phyloP scores from a whole-genome alignment of 176 grass and related monocot species.

The Rhynchospora tenuis region DNA sequence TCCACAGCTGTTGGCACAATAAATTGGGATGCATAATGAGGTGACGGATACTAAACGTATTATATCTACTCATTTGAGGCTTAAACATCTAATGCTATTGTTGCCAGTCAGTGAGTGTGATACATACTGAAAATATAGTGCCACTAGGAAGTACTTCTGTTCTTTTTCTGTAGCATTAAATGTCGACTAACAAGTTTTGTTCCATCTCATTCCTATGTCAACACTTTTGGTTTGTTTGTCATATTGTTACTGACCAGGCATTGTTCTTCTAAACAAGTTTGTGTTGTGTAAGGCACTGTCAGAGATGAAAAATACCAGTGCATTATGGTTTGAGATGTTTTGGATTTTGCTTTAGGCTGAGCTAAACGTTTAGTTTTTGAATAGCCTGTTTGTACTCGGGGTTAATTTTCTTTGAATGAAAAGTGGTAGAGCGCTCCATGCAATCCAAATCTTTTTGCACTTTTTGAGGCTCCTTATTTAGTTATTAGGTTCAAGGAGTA shows the following conservation, averaged over 20 bases:
- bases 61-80: background rate
- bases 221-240: background rate
- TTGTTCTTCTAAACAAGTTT: background rate
- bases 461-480: background rate
- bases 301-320: background rate
- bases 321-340: too few species aligned
- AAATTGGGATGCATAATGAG: background rate
- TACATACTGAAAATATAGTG: background rate
- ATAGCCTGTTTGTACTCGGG: too few species aligned
- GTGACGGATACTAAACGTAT: background rate
- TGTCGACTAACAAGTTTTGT: background rate
- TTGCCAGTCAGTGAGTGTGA: background rate
- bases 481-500: background rate
- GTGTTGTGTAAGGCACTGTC: background rate
- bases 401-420: too few species aligned
- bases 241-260: background rate
- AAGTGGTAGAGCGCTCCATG: too few species aligned
- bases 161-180: background rate
- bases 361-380: too few species aligned
- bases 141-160: background rate
- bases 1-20: background rate
- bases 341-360: too few species aligned
- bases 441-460: background rate
- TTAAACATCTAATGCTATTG: background rate
- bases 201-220: background rate